phyloP scores from a whole-genome alignment of 805 yeast species.

The Candida insectalens region DNA sequence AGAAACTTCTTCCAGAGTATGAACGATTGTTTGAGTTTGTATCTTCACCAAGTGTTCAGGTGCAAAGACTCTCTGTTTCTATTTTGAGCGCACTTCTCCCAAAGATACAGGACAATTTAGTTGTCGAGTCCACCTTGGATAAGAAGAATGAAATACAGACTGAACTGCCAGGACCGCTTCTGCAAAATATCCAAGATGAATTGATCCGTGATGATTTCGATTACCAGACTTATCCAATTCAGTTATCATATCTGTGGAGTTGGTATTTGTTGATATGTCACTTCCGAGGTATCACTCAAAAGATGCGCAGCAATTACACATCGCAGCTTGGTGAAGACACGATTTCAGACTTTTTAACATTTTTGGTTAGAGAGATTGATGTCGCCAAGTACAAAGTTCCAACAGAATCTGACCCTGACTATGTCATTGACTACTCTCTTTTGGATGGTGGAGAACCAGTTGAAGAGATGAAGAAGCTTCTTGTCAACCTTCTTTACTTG shows the following conservation, averaged over 20 bases:
- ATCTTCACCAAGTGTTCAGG: constrained; percentile 17
- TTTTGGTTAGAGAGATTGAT: constrained; percentile 46
- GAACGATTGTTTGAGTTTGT: constrained; percentile 27
- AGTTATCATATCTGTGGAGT: constrained; percentile 45
- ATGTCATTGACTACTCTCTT: constrained; percentile 18
- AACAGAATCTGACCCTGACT: constrained; percentile 12
- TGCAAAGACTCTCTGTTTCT: constrained; percentile 35
- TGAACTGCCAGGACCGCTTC: constrained; percentile 31
- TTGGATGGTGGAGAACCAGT: constrained; percentile 5
- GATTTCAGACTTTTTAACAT: constrained; percentile 41
- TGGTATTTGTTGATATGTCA: constrained; percentile 59
- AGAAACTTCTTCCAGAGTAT: constrained; percentile 23
- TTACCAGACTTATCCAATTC: constrained; percentile 25
- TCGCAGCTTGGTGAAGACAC: constrained; percentile 43
- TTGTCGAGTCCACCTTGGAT: constrained; percentile 50
- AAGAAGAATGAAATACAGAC: constrained; percentile 28
- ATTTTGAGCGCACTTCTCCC: constrained; percentile 33
- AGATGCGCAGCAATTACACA: constrained; percentile 51
- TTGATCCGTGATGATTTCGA: constrained; percentile 29
- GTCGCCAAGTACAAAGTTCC: constrained; percentile 15
- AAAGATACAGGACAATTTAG: constrained; percentile 44
- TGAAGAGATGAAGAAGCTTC: constrained; percentile 29
- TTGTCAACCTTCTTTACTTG: constrained; percentile 42
- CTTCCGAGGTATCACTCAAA: constrained; percentile 56
- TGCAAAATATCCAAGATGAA: constrained; percentile 23